These are phyloP conservation scores for Lipomyces spencermartinsiae DNA, from an alignment of 805 yeast species.

Conservation along the genomic window DNA sequence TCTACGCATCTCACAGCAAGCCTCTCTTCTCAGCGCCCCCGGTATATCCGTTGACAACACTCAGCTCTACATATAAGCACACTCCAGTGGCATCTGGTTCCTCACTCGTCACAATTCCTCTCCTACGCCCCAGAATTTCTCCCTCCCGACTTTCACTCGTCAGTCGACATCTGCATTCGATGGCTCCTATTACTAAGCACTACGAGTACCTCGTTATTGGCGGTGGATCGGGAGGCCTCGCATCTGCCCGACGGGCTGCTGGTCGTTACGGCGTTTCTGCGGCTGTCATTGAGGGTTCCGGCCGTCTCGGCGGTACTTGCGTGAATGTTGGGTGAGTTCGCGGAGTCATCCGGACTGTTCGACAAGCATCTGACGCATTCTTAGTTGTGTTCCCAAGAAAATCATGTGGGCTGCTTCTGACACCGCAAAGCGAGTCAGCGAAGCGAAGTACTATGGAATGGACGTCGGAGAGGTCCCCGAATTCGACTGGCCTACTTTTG, in stretches of 20 bases:
- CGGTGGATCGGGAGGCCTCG: constrained; percentile 99
- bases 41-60: too few species aligned
- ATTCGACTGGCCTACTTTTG: constrained; percentile 84
- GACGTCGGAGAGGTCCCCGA: constrained; percentile 61
- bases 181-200: constrained; percentile 55
- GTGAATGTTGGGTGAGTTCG: constrained; percentile 82
- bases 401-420: constrained; percentile 99
- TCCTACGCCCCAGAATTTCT: constrained; percentile 8
- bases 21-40: too few species aligned
- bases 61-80: neutral
- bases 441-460: constrained; percentile 86
- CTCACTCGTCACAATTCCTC: neutral
- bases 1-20: too few species aligned
- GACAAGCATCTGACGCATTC: neutral
- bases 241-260: constrained; percentile 97
- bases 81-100: neutral
- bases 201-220: constrained; percentile 95
- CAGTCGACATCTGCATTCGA: constrained; percentile 6
- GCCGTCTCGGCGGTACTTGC: constrained; percentile 91
- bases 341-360: neutral
- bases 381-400: constrained; percentile 90
- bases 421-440: constrained; percentile 73
- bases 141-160: constrained; percentile 10
- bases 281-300: constrained; percentile 77
- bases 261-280: constrained; percentile 84